Evolutionary conservation across 768 basidiomycete species (phyloP), one percentile per base, ranked within the genome.

Genomic region (Lactarius psammicola): DNA sequence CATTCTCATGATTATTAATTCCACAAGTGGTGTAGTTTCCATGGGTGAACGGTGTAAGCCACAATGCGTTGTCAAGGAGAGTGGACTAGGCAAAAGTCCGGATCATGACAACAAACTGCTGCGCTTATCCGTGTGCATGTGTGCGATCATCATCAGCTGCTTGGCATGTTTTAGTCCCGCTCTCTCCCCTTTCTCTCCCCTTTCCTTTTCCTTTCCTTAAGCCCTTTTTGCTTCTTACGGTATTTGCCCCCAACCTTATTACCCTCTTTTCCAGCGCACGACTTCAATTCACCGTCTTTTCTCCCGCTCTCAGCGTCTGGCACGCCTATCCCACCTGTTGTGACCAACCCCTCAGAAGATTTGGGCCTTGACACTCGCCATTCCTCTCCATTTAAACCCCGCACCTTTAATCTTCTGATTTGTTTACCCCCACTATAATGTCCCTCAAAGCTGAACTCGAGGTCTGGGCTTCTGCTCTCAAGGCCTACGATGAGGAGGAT

Each of bases 401-500:
- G 26, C 44, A 33, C 0, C 28, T 4, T n/a, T 51, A 13, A 18
- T 46, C 42, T 28, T n/a, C 44, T 51, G 53, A 26, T 26, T 31
- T 31, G 8, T 33, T 38, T 18, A 38, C 23, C 49, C 55, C 17
- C 53, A 40, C 9, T 33, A 34, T 44, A 56, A 79, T 79, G 78
- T 79, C 78, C 59, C 77, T 79, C 75, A 79, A 79, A 66, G 79
- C 80, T 17, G 84, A 85, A 81, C 85, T 98, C 51, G 90, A 95
- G 75, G 87, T 82, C 2, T 96, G 94, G 94, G 86, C 87, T 17
- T 81, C 89, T 44, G 95, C 95, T 64, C 85, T 98, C 74, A 84
- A 87, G 72, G 89, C 94, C 4, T 97, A 95, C 77, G 94, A 96
- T 69, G 85, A 85, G 8, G 83, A 90, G 71, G 87, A 95, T 74